Base-by-base conservation (phyloP, 164 flowering plant species). In the Berberis thunbergii region DNA sequence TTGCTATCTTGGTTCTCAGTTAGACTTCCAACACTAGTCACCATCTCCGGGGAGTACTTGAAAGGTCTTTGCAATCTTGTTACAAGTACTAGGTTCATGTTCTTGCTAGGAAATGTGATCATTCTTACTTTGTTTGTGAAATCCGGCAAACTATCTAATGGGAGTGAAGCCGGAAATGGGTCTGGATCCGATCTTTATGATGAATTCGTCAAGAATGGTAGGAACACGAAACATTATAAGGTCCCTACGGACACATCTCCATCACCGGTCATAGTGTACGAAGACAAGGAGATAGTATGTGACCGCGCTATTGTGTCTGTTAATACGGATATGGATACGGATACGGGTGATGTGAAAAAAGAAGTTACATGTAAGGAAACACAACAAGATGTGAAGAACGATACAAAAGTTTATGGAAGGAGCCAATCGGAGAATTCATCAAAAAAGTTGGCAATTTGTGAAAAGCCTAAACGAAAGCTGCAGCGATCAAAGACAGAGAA, bases 31-130 rank as follows among this genome's bases (percentile, higher is more conserved):
- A 74, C 81, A 3, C 63, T 81, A 60, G 75, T 63, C 57, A 58
- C 56, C 60, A 76, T 82, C 26, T 74, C 80, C 11, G 81, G 57
- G 42, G 26, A 26, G 26, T 73, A 69, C 46, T 73, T 82, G 71
- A 68, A 74, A 39, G 69, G 65, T 49, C 26, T 80, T 10, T 69
- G 66, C 2, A 53, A 56, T 40, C 12, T 70, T 40, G 52, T 81
- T 4, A 63, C 65, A 8, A 82, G 80, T 45, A 87, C 88, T 39
- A 62, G 72, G 9, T 77, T 84, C 45, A 81, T 84, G 12, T 87
- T 87, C 71, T 38, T 87, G 0, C 7, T 84, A 45, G 87, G 91
- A 4, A 87, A 87, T 73, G 84, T 69, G 62, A 59, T 85, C 68
- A 55, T 84, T 69, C 56, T 80, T 48, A 81, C 61, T n/a, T 75